Evolutionary conservation across 1,284 basidiomycete genomes (phyloP).

Genomic region (Ganoderma meredithae): DNA sequence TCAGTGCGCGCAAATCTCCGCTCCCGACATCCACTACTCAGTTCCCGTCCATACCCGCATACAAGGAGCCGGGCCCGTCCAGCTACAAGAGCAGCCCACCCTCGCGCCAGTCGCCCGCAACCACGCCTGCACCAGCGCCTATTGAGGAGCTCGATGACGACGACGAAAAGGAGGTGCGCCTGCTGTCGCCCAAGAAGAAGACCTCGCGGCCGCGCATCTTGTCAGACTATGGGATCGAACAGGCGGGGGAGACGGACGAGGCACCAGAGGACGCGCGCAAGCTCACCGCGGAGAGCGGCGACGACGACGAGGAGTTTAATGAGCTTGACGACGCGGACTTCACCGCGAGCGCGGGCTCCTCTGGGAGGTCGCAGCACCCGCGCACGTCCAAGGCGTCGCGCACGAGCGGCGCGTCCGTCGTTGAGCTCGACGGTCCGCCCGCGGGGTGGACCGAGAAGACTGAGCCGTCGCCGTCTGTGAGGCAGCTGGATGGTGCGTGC

Average conservation of each 20-base stretch:
- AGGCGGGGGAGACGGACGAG: slow-evolving; percentile 3
- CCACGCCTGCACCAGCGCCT: not conserved
- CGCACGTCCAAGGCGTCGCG: slow-evolving; percentile 10
- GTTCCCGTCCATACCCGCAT: not conserved
- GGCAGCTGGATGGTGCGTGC: slow-evolving; percentile 15
- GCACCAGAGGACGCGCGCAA: slow-evolving; percentile 4
- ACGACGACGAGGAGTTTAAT: slow-evolving; percentile 16
- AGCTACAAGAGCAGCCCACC: slow-evolving; percentile 11
- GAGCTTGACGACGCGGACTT: slow-evolving; percentile 27
- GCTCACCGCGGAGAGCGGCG: not conserved
- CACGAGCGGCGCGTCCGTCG: slow-evolving; percentile 15
- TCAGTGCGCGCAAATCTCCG: slow-evolving; percentile 17
- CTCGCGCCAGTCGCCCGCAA: not conserved
- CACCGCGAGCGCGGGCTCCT: slow-evolving; percentile 6
- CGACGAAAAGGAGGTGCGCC: slow-evolving; percentile 25
- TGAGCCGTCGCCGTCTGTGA: slow-evolving; percentile 10
- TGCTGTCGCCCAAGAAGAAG: slow-evolving; percentile 30
- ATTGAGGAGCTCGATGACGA: slow-evolving; percentile 21
- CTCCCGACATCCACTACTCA: not conserved
- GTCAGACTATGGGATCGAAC: slow-evolving; percentile 28
- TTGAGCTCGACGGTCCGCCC: slow-evolving; percentile 22
- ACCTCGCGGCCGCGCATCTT: slow-evolving; percentile 25
- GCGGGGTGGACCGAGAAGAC: slow-evolving; percentile 7
- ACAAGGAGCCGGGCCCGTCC: slow-evolving; percentile 5
- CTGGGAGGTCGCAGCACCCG: slow-evolving; percentile 1